Evolutionary conservation across 345 rosid genomes (phyloP).

Genomic region (thale cress (Arabidopsis thaliana)): TAIR10.1 NC_003071.7:10849001-10849500

Average conservation of each 20-base stretch:
- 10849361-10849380: conserved; percentile 72
- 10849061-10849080: conserved; percentile 58
- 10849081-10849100: conserved; percentile 90
- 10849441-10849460: conserved; percentile 87
- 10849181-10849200: conserved; percentile 72
- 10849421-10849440: conserved; percentile 59
- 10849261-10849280: conserved; percentile 68
- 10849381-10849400: conserved; percentile 77
- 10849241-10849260: conserved; percentile 67
- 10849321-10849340: conserved; percentile 71
- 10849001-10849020: conserved; percentile 81
- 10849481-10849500: conserved; percentile 79
- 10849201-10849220: conserved; percentile 73
- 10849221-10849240: conserved; percentile 71
- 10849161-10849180: conserved; percentile 78
- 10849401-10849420: conserved; percentile 67
- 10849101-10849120: conserved; percentile 74
- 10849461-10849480: conserved; percentile 82
- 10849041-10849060: conserved; percentile 64
- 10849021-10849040: conserved; percentile 76
- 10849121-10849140: conserved; percentile 69
- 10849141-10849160: conserved; percentile 69
- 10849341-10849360: conserved; percentile 78
- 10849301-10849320: conserved; percentile 77
- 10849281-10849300: conserved; percentile 77